Evolutionary conservation across 768 basidiomycete genomes (phyloP), one percentile per base, ranked within the genome.

Genomic region (Pisolithus orientalis): DNA sequence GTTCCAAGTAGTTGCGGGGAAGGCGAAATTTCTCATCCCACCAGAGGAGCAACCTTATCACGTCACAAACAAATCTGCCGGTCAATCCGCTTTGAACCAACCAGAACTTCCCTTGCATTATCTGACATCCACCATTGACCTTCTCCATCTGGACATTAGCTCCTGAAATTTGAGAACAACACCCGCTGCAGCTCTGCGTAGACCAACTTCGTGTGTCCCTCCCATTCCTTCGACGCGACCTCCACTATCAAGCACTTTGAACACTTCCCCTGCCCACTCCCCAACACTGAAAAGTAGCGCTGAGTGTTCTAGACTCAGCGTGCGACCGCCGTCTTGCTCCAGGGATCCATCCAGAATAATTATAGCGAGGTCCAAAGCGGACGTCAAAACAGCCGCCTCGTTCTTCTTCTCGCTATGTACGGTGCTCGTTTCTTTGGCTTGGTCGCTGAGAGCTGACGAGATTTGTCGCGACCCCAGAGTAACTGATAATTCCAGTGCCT

Each of bases 81-180:
- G 34, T 13, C 13, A 34, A 34, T 14, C 34, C 9, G 31, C 5
- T 32, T 32, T 11, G 11, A 32, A 32, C 31, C 34, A 34, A 34
- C 11, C 11, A 34, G 14, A 11, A 14, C 34, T 13, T 34, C 1
- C 34, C 14, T 34, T 34, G 11, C 8, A 28, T 40, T 50, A 72
- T 46, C 56, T 57, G 44, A 70, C 62, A 57, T 76, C 74, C 37
- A 83, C 68, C 78, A 90, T 83, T 0, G 81, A 78, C 44, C 82
- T 75, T 38, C 80, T 73, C 86, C 87, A 90, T 62, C 71, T 80
- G 39, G 80, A 79, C 4, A 78, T 76, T 16, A 90, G 68, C 56
- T 84, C 82, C 48, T 92, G 87, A 5, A 90, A 79, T 64, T 89
- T 90, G 50, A 96, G 68, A 42, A 94, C 65, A 1, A 94, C 85